phyloP scores from a whole-genome alignment of 352 stramenopile genomes.

The Globisporangium rhizosaccharum region DNA sequence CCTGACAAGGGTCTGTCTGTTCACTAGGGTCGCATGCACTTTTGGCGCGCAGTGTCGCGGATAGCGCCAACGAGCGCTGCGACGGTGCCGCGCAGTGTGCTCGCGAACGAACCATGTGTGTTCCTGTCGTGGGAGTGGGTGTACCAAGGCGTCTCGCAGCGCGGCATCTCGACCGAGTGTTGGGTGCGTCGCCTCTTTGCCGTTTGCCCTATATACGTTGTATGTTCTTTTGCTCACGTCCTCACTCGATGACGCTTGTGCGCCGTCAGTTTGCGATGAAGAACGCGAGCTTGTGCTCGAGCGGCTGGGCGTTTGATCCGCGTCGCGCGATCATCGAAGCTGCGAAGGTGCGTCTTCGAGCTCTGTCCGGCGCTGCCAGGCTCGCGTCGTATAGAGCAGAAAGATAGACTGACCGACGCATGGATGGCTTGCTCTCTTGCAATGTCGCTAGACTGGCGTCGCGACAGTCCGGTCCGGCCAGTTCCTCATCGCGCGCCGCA shows the following conservation, averaged over 20 bases:
- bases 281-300: slow-evolving; percentile 55
- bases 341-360: slow-evolving; percentile 35
- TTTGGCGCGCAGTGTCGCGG: slow-evolving; percentile 73
- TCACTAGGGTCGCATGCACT: slow-evolving; percentile 62
- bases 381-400: background rate
- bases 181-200: slow-evolving; percentile 32
- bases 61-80: slow-evolving; percentile 14
- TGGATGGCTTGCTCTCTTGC: background rate
- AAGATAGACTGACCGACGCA: background rate
- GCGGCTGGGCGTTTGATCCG: slow-evolving; percentile 67
- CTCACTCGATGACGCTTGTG: too few species aligned
- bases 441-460: slow-evolving; percentile 30
- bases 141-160: slow-evolving; percentile 78
- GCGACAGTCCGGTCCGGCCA: slow-evolving; percentile 70
- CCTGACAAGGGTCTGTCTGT: background rate
- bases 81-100: slow-evolving; percentile 8
- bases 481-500: slow-evolving; percentile 50
- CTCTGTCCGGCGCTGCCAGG: background rate
- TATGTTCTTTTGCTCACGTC: too few species aligned
- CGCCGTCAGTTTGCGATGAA: slow-evolving; percentile 70
- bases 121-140: slow-evolving; percentile 85
- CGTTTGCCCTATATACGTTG: too few species aligned
- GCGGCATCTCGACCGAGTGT: slow-evolving; percentile 75
- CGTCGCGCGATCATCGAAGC: slow-evolving; percentile 71
- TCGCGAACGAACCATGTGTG: slow-evolving; percentile 40